phyloP scores from a whole-genome alignment of 2,329 filamentous ascomycete species.

The Trichoderma sp. region DNA sequence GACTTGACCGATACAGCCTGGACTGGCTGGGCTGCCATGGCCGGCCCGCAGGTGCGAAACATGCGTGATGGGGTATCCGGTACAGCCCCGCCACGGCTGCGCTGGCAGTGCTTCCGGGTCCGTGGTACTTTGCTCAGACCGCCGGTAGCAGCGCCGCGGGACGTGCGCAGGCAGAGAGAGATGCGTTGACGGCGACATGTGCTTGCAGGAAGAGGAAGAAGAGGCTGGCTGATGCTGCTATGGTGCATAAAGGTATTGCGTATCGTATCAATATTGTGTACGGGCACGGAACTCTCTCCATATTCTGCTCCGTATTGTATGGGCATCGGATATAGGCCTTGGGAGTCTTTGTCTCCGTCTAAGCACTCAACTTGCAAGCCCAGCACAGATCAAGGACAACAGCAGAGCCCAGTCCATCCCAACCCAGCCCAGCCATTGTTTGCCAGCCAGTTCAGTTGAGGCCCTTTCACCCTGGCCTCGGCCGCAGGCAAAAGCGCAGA shows the following conservation, averaged over 20 bases:
- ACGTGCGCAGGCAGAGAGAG: not conserved
- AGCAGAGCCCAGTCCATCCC: not conserved
- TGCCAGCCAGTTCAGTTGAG: not conserved
- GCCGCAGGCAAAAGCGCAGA: not conserved
- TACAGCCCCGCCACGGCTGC: constrained; percentile 11
- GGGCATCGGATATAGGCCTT: not conserved
- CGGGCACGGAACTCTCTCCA: not conserved
- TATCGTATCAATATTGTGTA: not conserved
- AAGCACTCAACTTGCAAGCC: not conserved
- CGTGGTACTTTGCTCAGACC: constrained; percentile 19
- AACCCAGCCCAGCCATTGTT: not conserved
- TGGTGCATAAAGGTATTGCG: not conserved
- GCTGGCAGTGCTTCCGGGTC: constrained; percentile 19
- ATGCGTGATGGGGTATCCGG: constrained; percentile 10
- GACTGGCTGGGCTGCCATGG: not conserved
- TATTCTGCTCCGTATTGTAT: not conserved
- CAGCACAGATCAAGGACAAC: not conserved
- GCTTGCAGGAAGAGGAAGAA: not conserved
- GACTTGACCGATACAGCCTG: not conserved
- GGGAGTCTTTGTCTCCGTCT: not conserved
- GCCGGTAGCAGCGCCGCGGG: constrained; percentile 10
- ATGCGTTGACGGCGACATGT: not conserved
- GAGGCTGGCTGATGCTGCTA: not conserved
- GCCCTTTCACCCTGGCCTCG: not conserved
- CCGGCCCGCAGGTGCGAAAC: not conserved